A percentile compares a stretch with the other conserved stretches of the same genome.
These are phyloP conservation scores for Tulasnella sp. DNA, from an alignment of 768 basidiomycete genomes.

Conservation along the genomic window DNA sequence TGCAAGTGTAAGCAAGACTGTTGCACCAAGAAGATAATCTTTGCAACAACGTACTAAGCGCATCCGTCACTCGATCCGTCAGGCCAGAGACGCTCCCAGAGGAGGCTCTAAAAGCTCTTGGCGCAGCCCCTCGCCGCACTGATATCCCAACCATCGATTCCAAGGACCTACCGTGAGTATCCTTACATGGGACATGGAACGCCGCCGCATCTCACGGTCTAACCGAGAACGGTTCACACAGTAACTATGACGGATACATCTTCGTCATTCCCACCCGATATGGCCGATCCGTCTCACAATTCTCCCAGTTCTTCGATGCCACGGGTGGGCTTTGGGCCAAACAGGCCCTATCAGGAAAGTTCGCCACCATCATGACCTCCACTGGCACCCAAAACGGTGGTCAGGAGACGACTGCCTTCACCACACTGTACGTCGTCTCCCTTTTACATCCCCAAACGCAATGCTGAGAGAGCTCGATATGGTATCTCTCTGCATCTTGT, in stretches of 20 bases:
- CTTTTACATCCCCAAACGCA: background rate
- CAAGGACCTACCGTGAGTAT: conserved; percentile 23
- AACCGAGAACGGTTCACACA: background rate
- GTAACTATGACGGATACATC: conserved; percentile 27
- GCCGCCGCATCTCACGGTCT: background rate
- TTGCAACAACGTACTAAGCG: conserved; percentile 26
- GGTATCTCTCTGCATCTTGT: background rate
- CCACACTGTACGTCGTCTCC: conserved; percentile 26
- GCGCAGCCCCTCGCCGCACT: conserved; percentile 24
- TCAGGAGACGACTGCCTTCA: conserved; percentile 29
- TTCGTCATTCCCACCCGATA: conserved; percentile 27
- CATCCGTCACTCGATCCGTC: conserved; percentile 24
- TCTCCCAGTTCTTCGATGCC: conserved; percentile 29
- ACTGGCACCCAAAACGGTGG: conserved; percentile 30
- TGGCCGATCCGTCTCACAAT: conserved; percentile 30
- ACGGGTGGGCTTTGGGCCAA: conserved; percentile 26
- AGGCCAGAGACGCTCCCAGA: conserved; percentile 29
- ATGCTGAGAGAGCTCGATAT: too few relatives aligned
- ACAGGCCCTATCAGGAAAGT: conserved; percentile 27
- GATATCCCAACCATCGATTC: conserved; percentile 29
- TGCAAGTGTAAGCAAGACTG: conserved; percentile 25
- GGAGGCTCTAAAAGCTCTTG: conserved; percentile 30
- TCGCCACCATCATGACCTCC: conserved; percentile 27
- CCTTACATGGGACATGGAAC: background rate
- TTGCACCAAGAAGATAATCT: too few relatives aligned